Conservation (phyloP, 140 eudicot species). For the Ambrosia hybrid region DNA sequence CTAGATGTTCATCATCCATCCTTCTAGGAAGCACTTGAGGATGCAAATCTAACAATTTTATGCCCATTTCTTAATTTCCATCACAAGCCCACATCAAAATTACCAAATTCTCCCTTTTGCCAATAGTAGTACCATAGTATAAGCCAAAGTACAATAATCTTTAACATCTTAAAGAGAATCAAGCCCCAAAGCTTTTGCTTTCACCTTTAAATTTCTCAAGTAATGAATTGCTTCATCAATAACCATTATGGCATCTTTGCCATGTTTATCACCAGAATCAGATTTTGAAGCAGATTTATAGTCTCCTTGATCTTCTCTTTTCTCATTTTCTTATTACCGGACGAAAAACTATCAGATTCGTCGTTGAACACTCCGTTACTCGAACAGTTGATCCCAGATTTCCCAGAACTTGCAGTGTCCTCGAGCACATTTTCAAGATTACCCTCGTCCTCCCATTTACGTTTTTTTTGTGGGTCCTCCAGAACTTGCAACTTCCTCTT, state of each 20-base stretch:
- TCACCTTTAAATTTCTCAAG: conserved; percentile 22
- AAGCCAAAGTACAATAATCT: too few species aligned
- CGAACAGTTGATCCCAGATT: conserved; percentile 28
- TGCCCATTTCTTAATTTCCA: too few species aligned
- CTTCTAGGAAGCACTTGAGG: conserved; percentile 22
- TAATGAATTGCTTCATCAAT: conserved; percentile 77
- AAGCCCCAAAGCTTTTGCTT: too few species aligned
- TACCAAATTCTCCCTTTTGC: too few species aligned
- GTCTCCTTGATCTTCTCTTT: conserved; percentile 55
- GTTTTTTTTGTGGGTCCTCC: conserved; percentile 43
- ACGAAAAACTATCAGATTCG: conserved; percentile 26
- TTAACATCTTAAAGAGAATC: too few species aligned
- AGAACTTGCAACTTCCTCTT: conserved; percentile 79
- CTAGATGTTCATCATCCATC: conserved; percentile 26
- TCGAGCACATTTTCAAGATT: conserved; percentile 27
- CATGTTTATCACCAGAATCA: conserved; percentile 56
- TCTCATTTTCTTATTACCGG: conserved; percentile 41
- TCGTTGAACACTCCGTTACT: conserved; percentile 24
- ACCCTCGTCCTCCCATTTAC: conserved; percentile 37
- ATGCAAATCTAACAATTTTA: background rate
- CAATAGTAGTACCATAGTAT: too few species aligned
- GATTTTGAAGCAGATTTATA: conserved; percentile 47
- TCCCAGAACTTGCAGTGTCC: conserved; percentile 45
- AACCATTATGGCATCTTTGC: conserved; percentile 58
- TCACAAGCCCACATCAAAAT: too few species aligned